Evolutionary conservation across 768 basidiomycete genomes (phyloP).

Genomic region (Boletus insuetus): DNA sequence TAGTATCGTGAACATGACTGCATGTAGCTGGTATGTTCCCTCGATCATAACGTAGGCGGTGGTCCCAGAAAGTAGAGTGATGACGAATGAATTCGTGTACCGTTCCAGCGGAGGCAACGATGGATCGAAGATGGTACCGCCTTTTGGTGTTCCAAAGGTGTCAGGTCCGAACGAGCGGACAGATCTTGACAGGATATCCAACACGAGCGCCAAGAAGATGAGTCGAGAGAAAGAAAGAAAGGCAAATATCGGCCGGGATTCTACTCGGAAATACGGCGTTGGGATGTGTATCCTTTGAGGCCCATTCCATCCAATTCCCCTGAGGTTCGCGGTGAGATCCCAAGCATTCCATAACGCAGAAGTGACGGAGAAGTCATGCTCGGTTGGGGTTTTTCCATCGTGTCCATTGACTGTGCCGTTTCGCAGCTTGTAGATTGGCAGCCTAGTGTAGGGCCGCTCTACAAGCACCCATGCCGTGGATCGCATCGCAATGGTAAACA

Average conservation of each 20-base stretch:
- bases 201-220: background rate
- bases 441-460: slow-evolving; percentile 10
- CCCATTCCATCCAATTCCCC: slow-evolving; percentile 30
- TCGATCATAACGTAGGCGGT: slow-evolving; percentile 46
- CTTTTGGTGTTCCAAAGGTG: slow-evolving; percentile 34
- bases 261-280: slow-evolving; percentile 9
- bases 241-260: slow-evolving; percentile 20
- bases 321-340: slow-evolving; percentile 24
- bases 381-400: background rate
- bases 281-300: slow-evolving; percentile 13
- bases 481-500: slow-evolving; percentile 27
- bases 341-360: slow-evolving; percentile 28
- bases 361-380: background rate
- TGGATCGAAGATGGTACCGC: slow-evolving; percentile 38
- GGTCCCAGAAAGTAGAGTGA: slow-evolving; percentile 45
- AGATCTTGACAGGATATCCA: slow-evolving; percentile 1
- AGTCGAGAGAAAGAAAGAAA: slow-evolving; percentile 14
- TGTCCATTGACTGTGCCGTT: background rate
- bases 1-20: slow-evolving; percentile 43
- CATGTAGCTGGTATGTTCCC: slow-evolving; percentile 38
- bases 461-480: slow-evolving; percentile 21
- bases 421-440: slow-evolving; percentile 2
- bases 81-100: slow-evolving; percentile 41
- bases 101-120: slow-evolving; percentile 31
- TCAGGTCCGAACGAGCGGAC: slow-evolving; percentile 34